phyloP scores from a whole-genome alignment of 352 stramenopile genomes.

The Phytophthora pini region DNA sequence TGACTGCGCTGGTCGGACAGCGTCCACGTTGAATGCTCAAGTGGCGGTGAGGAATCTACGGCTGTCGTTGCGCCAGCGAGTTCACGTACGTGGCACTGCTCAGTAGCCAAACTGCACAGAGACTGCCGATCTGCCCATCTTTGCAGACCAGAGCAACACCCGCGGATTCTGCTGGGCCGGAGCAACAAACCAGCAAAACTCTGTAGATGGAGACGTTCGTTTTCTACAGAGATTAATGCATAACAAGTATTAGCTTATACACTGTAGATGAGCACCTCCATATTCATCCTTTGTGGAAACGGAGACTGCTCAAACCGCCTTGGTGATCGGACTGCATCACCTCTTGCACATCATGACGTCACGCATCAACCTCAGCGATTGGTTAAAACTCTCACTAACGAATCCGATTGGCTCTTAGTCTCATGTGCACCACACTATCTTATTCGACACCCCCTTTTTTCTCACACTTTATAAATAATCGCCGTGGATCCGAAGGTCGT shows the following conservation, averaged over 20 bases:
- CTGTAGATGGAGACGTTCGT: neutral
- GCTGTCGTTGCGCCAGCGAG: constrained; percentile 12
- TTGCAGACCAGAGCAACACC: constrained; percentile 22
- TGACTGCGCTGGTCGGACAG: constrained; percentile 15
- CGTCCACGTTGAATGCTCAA: constrained; percentile 18
- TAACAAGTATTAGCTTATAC: too few relatives aligned
- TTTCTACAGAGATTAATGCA: neutral
- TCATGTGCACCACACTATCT: constrained; percentile 11
- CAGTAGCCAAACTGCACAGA: constrained; percentile 22
- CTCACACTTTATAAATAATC: constrained; percentile 17
- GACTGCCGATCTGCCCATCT: constrained; percentile 19
- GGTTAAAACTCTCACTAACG: neutral
- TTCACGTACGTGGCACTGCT: constrained; percentile 4
- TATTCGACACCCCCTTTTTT: constrained; percentile 13
- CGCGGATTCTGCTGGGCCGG: constrained; percentile 22
- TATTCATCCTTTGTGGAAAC: neutral
- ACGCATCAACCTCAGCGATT: constrained; percentile 4
- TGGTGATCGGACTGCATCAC: constrained; percentile 25
- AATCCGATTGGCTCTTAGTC: constrained; percentile 5
- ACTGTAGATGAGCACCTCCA: neutral
- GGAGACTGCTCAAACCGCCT: neutral
- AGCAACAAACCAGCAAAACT: neutral
- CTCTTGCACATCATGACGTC: constrained; percentile 33
- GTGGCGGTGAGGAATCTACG: constrained; percentile 14
- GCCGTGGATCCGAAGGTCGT: constrained; percentile 21